A percentile compares a stretch with the other conserved stretches of the same genome.
Evolutionary conservation across 2,329 filamentous ascomycete species (phyloP).

Genomic region (Colletotrichum shisoi): DNA sequence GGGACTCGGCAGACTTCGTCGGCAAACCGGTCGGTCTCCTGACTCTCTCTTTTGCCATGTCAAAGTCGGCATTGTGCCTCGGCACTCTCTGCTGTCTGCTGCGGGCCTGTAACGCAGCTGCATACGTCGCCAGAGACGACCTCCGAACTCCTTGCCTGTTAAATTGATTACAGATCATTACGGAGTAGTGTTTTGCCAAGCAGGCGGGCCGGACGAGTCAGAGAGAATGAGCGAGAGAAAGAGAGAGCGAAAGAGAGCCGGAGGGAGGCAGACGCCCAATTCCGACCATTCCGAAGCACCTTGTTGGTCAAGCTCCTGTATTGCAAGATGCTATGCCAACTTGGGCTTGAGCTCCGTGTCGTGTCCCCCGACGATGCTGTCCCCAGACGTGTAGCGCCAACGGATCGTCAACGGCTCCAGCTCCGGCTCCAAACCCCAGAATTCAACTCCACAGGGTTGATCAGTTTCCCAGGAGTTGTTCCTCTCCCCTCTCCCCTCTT

Average conservation of each 20-base stretch:
- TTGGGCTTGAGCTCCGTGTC: constrained; percentile 17
- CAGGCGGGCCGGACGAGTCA: constrained; percentile 12
- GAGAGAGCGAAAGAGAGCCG: too few relatives aligned
- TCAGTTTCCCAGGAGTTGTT: not conserved
- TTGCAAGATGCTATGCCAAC: constrained; percentile 9
- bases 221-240: not conserved
- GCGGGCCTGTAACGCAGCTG: not conserved
- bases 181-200: constrained; percentile 22
- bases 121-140: not conserved
- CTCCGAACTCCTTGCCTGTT: not conserved
- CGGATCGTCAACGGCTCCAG: constrained; percentile 33
- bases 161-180: not conserved
- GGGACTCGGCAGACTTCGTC: constrained; percentile 34
- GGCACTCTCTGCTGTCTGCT: not conserved
- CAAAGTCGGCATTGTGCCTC: constrained; percentile 1
- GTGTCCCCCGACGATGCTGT: constrained; percentile 17
- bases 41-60: constrained; percentile 36
- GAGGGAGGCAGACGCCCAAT: not conserved
- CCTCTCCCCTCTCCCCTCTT: constrained; percentile 33
- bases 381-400: constrained; percentile 29
- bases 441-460: constrained; percentile 11
- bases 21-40: constrained; percentile 31
- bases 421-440: constrained; percentile 32
- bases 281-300: constrained; percentile 24
- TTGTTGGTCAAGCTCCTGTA: not conserved